A percentile compares a stretch with the other conserved stretches of the same genome.
These are phyloP conservation scores for Penicillium sp. DNA, from an alignment of 2,329 filamentous ascomycete genomes.

Conservation along the genomic window DNA sequence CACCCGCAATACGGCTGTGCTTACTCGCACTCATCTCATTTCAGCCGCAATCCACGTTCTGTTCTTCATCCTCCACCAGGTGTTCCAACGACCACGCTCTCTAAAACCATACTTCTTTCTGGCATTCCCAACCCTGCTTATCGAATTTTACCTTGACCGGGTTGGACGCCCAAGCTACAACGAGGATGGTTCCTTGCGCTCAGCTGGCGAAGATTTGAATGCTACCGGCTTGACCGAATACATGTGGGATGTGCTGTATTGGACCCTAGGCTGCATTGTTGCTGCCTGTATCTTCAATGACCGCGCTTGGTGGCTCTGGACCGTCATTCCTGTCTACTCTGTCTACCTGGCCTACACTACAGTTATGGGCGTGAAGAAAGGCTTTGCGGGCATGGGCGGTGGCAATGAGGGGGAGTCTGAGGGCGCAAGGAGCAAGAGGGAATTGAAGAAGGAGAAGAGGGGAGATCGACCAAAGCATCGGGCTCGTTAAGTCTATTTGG, in stretches of 20 bases:
- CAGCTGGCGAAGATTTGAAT: conserved; percentile 82
- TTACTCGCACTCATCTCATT: conserved; percentile 80
- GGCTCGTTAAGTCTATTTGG: not conserved
- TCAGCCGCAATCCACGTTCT: conserved; percentile 69
- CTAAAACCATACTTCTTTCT: conserved; percentile 69
- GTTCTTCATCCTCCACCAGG: conserved; percentile 71
- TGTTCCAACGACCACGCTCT: conserved; percentile 62
- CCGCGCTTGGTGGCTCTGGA: conserved; percentile 69
- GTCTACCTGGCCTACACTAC: conserved; percentile 48
- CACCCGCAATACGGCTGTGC: conserved; percentile 71
- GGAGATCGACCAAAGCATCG: conserved; percentile 32
- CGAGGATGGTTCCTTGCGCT: conserved; percentile 65
- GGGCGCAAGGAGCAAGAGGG: conserved; percentile 49
- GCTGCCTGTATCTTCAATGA: conserved; percentile 79
- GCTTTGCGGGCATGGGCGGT: conserved; percentile 43
- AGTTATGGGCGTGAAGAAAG: conserved; percentile 48
- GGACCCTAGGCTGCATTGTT: conserved; percentile 78
- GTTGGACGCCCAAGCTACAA: conserved; percentile 77
- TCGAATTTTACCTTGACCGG: conserved; percentile 82
- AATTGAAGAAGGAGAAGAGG: conserved; percentile 55
- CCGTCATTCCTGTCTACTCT: conserved; percentile 51
- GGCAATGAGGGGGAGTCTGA: conserved; percentile 25
- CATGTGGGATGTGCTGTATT: conserved; percentile 96
- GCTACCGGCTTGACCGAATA: conserved; percentile 91
- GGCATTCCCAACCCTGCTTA: conserved; percentile 71